Percentiles rank a stretch among this genome's conserved stretches.
These are phyloP conservation scores for Lenwebbia sp. DNA, from an alignment of 345 rosid genomes.

Conservation along the genomic window DNA sequence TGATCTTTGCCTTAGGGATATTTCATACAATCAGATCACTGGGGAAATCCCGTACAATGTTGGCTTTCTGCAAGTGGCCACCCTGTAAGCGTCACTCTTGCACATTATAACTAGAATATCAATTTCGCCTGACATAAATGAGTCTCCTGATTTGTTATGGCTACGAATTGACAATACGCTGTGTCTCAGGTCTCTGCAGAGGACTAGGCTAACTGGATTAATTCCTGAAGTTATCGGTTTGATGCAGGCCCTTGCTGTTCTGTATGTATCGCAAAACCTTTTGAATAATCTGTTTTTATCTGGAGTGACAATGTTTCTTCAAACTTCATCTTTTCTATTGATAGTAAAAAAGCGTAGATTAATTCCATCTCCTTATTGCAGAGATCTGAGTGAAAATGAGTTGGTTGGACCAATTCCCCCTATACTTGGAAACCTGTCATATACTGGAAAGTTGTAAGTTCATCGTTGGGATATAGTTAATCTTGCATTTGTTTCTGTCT, in stretches of 20 bases:
- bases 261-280: conserved; percentile 35
- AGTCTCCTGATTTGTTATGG: neutral
- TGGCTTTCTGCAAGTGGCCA: conserved; percentile 97
- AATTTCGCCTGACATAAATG: no score
- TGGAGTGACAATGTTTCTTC: neutral
- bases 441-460: conserved; percentile 84
- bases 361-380: conserved; percentile 1
- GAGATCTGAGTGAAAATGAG: conserved; percentile 92
- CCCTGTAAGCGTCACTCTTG: conserved; percentile 43
- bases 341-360: neutral
- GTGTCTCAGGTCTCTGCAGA: conserved; percentile 72
- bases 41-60: conserved; percentile 94
- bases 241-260: conserved; percentile 96
- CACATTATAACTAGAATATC: no score
- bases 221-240: conserved; percentile 91
- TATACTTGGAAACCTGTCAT: conserved; percentile 86
- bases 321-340: neutral
- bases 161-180: neutral
- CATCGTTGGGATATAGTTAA: neutral
- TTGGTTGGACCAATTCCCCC: conserved; percentile 83
- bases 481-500: neutral
- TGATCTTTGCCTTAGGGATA: conserved; percentile 35
- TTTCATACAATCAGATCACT: conserved; percentile 71
- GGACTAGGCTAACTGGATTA: conserved; percentile 59
- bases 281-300: neutral